Conservation (phyloP, 371 early-diverging fungal species). For the Mucor racemosus region DNA sequence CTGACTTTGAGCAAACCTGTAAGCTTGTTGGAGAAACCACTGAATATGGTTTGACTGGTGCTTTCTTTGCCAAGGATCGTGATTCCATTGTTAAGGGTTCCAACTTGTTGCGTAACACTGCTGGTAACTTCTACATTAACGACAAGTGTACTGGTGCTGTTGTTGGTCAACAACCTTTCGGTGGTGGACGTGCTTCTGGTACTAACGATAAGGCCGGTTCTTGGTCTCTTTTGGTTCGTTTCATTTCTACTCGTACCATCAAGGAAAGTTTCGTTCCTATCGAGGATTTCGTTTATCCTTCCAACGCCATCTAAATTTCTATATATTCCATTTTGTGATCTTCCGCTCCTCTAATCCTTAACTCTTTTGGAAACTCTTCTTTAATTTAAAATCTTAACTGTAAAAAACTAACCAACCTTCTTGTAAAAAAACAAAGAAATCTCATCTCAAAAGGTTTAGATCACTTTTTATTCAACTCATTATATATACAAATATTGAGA, state of each 20-base stretch:
- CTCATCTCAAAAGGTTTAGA: constrained; percentile 3
- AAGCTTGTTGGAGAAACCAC: constrained; percentile 83
- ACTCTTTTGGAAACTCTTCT: not conserved
- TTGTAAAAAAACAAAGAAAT: not conserved
- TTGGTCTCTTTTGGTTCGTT: constrained; percentile 67
- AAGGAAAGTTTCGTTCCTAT: constrained; percentile 95
- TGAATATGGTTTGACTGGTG: constrained; percentile 89
- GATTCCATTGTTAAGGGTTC: constrained; percentile 74
- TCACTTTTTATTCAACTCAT: not conserved
- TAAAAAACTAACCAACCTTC: constrained; percentile 11
- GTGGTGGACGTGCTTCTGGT: constrained; percentile 93
- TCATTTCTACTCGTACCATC: constrained; percentile 93
- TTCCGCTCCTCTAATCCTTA: constrained; percentile 4
- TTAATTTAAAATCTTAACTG: constrained; percentile 3
- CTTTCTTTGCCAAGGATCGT: constrained; percentile 90
- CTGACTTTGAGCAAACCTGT: constrained; percentile 75
- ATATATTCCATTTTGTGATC: not conserved
- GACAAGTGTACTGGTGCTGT: constrained; percentile 99
- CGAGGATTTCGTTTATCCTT: constrained; percentile 81
- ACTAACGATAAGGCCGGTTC: constrained; percentile 99
- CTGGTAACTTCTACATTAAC: constrained; percentile 98
- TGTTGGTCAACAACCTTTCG: constrained; percentile 98
- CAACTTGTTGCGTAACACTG: constrained; percentile 83
- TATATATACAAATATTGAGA: not conserved
- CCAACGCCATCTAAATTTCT: constrained; percentile 67